Percentiles rank a stretch among this genome's conserved stretches.
phyloP scores from a whole-genome alignment of 2,329 filamentous ascomycete species.

The Ophiostoma pallidulum region DNA sequence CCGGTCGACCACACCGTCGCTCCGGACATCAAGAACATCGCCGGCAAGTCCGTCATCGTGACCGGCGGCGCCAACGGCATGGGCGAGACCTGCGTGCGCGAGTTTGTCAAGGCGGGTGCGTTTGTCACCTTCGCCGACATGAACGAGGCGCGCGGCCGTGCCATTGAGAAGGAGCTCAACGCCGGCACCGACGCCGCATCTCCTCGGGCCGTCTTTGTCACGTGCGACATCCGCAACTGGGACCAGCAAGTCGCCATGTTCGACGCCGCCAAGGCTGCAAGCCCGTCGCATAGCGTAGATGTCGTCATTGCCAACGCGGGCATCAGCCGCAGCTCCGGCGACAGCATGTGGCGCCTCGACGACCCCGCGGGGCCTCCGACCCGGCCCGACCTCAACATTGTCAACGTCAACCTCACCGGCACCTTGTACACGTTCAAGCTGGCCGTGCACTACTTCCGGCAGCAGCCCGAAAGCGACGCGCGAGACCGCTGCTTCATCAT shows the following conservation, averaged over 20 bases:
- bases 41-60: constrained; percentile 5
- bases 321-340: constrained; percentile 7
- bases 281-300: constrained; percentile 4
- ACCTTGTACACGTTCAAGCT: constrained; percentile 8
- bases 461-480: background rate
- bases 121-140: constrained; percentile 6
- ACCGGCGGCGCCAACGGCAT: constrained; percentile 6
- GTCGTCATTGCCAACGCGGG: constrained; percentile 4
- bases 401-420: background rate
- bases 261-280: constrained; percentile 1
- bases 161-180: constrained; percentile 2
- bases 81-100: constrained; percentile 4
- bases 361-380: background rate
- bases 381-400: constrained; percentile 7
- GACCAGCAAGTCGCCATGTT: constrained; percentile 5
- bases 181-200: background rate
- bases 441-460: constrained; percentile 8
- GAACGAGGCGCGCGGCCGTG: constrained; percentile 2
- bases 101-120: constrained; percentile 1
- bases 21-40: constrained; percentile 1
- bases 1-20: constrained; percentile 5
- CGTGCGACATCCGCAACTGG: constrained; percentile 5
- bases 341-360: constrained; percentile 3
- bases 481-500: constrained; percentile 6
- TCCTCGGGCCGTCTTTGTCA: constrained; percentile 1